phyloP scores from a whole-genome alignment of 2,329 filamentous ascomycete species.

The Claviceps citrina region DNA sequence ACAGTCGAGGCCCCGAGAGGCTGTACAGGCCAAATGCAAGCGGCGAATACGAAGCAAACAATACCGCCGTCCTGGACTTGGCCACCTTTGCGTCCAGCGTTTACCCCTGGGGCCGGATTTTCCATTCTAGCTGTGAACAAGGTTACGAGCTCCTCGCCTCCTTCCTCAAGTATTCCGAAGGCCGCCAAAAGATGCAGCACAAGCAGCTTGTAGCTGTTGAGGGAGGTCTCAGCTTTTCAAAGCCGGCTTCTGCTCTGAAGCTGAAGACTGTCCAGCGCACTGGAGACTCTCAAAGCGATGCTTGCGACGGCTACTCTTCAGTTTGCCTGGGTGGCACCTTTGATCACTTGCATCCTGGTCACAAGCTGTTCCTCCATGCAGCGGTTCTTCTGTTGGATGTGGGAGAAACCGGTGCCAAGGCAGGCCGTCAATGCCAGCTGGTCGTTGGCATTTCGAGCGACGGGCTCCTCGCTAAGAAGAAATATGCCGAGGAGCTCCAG shows the following conservation, averaged over 20 bases:
- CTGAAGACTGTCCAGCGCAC: not conserved
- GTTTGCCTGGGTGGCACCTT: conserved; percentile 88
- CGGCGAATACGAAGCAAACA: conserved; percentile 26
- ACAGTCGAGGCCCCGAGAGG: conserved; percentile 22
- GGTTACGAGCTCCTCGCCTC: conserved; percentile 41
- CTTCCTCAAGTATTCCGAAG: conserved; percentile 33
- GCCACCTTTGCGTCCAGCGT: conserved; percentile 36
- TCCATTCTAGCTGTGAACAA: conserved; percentile 48
- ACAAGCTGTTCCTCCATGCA: conserved; percentile 91
- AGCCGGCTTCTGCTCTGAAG: not conserved
- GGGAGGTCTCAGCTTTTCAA: conserved; percentile 33
- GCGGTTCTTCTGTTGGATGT: conserved; percentile 46
- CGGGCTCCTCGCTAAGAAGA: conserved; percentile 74
- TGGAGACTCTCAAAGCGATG: not conserved
- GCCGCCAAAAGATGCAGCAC: conserved; percentile 30
- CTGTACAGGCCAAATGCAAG: conserved; percentile 19
- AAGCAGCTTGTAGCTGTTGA: conserved; percentile 36
- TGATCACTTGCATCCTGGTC: conserved; percentile 86
- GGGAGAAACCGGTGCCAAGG: not conserved
- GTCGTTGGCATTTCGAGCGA: conserved; percentile 83
- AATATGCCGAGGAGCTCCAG: conserved; percentile 67
- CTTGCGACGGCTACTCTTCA: conserved; percentile 12
- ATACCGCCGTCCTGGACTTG: conserved; percentile 33
- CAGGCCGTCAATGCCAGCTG: conserved; percentile 34
- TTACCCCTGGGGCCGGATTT: conserved; percentile 49